Percentiles rank a stretch among this genome's conserved stretches.
These are phyloP conservation scores for Monosporascus sp. DNA, from an alignment of 2,329 filamentous ascomycete genomes.

Conservation along the genomic window DNA sequence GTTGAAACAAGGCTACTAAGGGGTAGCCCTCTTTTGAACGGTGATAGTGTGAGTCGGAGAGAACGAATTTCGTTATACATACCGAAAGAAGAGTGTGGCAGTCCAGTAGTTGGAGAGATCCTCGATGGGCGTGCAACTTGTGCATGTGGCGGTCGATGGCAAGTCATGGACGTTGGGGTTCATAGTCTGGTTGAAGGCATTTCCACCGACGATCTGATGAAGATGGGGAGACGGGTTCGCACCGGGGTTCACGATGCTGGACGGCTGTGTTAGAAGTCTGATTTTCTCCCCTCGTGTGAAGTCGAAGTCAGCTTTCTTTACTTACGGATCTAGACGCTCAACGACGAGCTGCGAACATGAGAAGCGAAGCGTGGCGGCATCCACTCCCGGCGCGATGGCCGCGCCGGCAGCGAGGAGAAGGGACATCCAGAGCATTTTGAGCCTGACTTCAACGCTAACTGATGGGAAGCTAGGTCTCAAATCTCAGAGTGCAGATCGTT, in stretches of 20 bases:
- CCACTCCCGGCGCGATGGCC: not conserved
- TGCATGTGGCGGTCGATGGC: slow-evolving; percentile 11
- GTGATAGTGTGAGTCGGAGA: too few species aligned
- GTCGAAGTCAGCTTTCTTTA: not conserved
- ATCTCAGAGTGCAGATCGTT: not conserved
- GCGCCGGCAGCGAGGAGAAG: slow-evolving; percentile 9
- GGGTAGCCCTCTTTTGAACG: too few species aligned
- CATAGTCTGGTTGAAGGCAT: slow-evolving; percentile 30
- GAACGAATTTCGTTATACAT: not conserved
- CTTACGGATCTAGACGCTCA: slow-evolving; percentile 18
- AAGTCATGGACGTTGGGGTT: slow-evolving; percentile 12
- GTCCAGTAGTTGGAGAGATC: slow-evolving; percentile 32
- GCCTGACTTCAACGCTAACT: not conserved
- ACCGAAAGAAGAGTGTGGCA: slow-evolving; percentile 28
- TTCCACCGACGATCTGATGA: slow-evolving; percentile 48
- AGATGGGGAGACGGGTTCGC: slow-evolving; percentile 43
- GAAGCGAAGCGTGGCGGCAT: slow-evolving; percentile 15
- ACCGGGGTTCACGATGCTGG: slow-evolving; percentile 26
- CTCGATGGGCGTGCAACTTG: slow-evolving; percentile 13
- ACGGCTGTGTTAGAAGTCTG: not conserved
- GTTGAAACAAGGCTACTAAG: too few species aligned
- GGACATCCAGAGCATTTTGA: not conserved
- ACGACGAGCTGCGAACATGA: slow-evolving; percentile 48
- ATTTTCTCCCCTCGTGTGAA: too few species aligned
- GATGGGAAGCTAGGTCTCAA: too few species aligned